Evolutionary conservation across 2,329 filamentous ascomycete species (phyloP).

Genomic region (Penicillium oxalicum): DNA sequence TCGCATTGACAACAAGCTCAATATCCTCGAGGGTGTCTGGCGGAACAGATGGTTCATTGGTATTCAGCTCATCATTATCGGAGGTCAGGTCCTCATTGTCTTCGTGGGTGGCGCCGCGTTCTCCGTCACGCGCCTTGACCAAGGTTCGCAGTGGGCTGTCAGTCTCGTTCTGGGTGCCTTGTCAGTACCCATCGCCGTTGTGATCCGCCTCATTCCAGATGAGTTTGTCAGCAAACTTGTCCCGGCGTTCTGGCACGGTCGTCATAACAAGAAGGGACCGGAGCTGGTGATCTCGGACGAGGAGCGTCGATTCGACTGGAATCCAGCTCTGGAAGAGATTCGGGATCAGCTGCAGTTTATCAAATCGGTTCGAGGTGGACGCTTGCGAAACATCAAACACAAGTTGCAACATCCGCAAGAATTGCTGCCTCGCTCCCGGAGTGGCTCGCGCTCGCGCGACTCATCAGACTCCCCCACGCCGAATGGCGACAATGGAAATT

Average conservation of each 20-base stretch:
- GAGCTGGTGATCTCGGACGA: conserved; percentile 43
- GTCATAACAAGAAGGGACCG: conserved; percentile 31
- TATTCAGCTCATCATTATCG: conserved; percentile 61
- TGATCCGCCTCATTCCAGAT: conserved; percentile 57
- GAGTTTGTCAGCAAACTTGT: conserved; percentile 45
- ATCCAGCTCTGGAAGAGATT: conserved; percentile 57
- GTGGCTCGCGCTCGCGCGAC: conserved; percentile 37
- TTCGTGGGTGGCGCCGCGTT: conserved; percentile 65
- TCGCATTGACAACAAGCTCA: conserved; percentile 41
- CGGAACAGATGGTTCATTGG: conserved; percentile 48
- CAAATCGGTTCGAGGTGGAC: conserved; percentile 58
- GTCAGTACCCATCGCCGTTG: conserved; percentile 59
- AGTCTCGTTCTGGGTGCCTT: conserved; percentile 62
- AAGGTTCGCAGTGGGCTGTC: conserved; percentile 63
- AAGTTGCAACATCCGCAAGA: conserved; percentile 54
- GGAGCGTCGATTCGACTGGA: conserved; percentile 49
- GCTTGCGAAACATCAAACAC: conserved; percentile 55
- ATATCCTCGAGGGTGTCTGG: conserved; percentile 41
- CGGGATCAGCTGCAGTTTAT: conserved; percentile 59
- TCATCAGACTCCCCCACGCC: conserved; percentile 51
- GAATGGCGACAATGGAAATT: conserved; percentile 42
- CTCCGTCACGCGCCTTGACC: conserved; percentile 52
- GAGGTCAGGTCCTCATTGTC: conserved; percentile 65
- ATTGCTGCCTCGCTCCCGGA: conserved; percentile 40
- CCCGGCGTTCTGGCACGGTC: conserved; percentile 30